Conservation (phyloP, 192 early-diverging fungal species). For the Piromyces sp. region DNA sequence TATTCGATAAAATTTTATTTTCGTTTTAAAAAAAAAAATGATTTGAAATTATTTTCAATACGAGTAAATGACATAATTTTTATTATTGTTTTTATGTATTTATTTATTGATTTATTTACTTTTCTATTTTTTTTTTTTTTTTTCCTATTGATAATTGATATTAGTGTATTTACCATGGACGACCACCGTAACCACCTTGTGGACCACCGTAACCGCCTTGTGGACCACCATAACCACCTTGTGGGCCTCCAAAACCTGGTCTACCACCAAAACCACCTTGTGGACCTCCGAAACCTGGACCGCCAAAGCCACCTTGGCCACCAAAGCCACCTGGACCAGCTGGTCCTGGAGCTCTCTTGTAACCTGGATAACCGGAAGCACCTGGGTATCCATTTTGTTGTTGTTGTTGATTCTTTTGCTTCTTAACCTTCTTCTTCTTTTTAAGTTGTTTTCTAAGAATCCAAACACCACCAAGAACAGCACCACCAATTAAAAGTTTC, state of each 20-base stretch:
- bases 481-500: background rate
- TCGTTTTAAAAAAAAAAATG: no score
- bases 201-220: background rate
- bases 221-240: background rate
- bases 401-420: background rate
- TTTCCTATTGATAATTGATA: no score
- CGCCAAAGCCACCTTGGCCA: background rate
- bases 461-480: background rate
- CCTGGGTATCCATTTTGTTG: background rate
- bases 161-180: no score
- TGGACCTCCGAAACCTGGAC: background rate
- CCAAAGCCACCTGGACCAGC: background rate
- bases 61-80: no score
- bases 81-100: no score
- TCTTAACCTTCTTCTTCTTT: background rate
- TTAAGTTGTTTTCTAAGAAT: background rate
- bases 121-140: no score
- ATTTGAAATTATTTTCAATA: no score
- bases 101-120: no score
- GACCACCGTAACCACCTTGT: background rate
- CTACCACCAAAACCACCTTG: background rate
- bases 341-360: background rate
- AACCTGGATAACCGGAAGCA: background rate
- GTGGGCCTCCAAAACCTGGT: background rate
- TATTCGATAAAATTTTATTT: no score